Evolutionary conservation across 1,284 basidiomycete genomes (phyloP).

Genomic region (Ustilago vetiveriae): DNA sequence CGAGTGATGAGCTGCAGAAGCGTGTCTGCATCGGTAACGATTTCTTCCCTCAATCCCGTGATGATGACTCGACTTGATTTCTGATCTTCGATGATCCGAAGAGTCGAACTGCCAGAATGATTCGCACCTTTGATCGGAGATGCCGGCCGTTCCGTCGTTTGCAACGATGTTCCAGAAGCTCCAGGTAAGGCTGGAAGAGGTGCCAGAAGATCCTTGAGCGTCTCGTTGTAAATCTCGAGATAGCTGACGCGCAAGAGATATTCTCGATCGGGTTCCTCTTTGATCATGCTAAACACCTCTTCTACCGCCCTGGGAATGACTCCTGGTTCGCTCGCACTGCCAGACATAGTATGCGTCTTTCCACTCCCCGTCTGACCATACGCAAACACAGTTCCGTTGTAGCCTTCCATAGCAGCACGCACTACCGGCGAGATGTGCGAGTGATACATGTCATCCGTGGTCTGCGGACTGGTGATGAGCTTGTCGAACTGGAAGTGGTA

Average conservation of each 20-base stretch:
- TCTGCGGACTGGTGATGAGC: slow-evolving; percentile 40
- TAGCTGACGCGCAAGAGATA: slow-evolving; percentile 72
- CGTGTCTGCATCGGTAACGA: slow-evolving; percentile 70
- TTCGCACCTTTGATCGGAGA: slow-evolving; percentile 31
- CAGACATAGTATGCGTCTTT: slow-evolving; percentile 84
- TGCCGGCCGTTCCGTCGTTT: slow-evolving; percentile 29
- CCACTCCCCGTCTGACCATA: slow-evolving; percentile 80
- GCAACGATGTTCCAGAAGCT: background rate
- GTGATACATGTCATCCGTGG: slow-evolving; percentile 67
- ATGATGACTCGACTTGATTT: slow-evolving; percentile 69
- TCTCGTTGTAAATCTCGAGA: slow-evolving; percentile 74
- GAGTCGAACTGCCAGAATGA: slow-evolving; percentile 18
- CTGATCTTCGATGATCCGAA: slow-evolving; percentile 64
- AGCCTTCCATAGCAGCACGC: slow-evolving; percentile 90
- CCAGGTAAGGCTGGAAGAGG: slow-evolving; percentile 29
- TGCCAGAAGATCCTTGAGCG: slow-evolving; percentile 70
- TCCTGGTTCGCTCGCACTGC: slow-evolving; percentile 83
- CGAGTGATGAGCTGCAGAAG: slow-evolving; percentile 76
- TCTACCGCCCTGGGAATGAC: slow-evolving; percentile 90
- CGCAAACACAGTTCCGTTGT: slow-evolving; percentile 92
- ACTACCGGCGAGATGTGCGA: slow-evolving; percentile 70
- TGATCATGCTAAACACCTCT: slow-evolving; percentile 69
- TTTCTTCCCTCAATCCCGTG: slow-evolving; percentile 70
- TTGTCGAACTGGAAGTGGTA: slow-evolving; percentile 65
- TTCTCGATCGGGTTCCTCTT: slow-evolving; percentile 66